Evolutionary conservation across 1,284 basidiomycete species (phyloP), one percentile per base, ranked within the genome.

Genomic region (Grifola frondosa): DNA sequence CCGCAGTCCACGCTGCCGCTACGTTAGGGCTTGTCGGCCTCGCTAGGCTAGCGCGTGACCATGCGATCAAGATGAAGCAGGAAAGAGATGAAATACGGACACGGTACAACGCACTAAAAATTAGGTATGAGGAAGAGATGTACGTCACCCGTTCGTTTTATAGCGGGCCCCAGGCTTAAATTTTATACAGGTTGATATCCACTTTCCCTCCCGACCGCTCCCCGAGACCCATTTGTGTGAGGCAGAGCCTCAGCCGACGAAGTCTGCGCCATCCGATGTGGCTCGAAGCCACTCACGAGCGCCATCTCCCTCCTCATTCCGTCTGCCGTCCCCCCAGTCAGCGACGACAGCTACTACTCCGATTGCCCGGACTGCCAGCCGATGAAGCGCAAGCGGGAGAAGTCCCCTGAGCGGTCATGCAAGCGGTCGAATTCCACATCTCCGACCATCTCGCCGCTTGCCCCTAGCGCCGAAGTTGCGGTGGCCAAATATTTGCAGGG

Each of bases 1-100:
- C 79, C 10, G 75, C 79, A 46, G 65, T 74, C 8, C 79, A 81
- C 50, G 73, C 77, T 9, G 67, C 74, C 4, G 75, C 77, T 11
- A 80, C 75, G 20, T 59, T 78, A 21, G 73, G 75, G 24, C 69
- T 81, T 29, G 65, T 78, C 30, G 70, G 73, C 21, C 67, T 80
- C 40, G 68, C 75, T 12, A 68, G 72, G 30, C 56, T 71, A 4
- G 68, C 77, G 5, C 69, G 70, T 35, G 74, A 79, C 42, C 68
- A 74, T 32, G 73, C 70, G n/a, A 40, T 74, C 12, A 64, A 64
- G 37, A 61, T 76, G 46, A 69, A 71, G 46, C 63, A 62, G 22
- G 76, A 81, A 55, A 62, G 62, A 23, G 68, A 72, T 48, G 71
- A 65, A 50, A 62, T 70, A 5, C 59, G 70, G 32, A 54, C 54